A percentile compares a stretch with the other conserved stretches of the same genome.
phyloP scores from a whole-genome alignment of 1,284 basidiomycete genomes.

The Boletus semigastroideus region DNA sequence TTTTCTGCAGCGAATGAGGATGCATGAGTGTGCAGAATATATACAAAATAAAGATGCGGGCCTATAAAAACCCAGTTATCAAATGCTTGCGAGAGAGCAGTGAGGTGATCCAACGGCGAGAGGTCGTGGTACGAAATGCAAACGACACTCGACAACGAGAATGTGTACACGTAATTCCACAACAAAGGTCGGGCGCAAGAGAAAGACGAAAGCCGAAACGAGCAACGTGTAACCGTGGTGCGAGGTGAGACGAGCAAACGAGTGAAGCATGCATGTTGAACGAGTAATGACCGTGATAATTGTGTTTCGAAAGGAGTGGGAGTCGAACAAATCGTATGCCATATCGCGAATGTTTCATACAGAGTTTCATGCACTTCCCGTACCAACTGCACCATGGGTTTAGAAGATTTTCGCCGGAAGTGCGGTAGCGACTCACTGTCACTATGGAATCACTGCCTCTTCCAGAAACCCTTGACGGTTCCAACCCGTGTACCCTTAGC shows the following conservation, averaged over 20 bases:
- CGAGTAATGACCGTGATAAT: slow-evolving; percentile 22
- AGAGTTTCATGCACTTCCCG: slow-evolving; percentile 2
- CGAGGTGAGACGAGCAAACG: slow-evolving; percentile 5
- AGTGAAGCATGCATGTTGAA: slow-evolving; percentile 8
- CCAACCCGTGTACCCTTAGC: slow-evolving; percentile 22
- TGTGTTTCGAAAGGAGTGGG: not conserved
- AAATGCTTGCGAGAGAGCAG: slow-evolving; percentile 1
- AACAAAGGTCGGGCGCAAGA: slow-evolving; percentile 29
- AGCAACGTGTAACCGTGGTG: slow-evolving; percentile 7
- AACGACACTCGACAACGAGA: slow-evolving; percentile 15
- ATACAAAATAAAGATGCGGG: slow-evolving; percentile 25
- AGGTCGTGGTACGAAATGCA: slow-evolving; percentile 3
- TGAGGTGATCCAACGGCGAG: slow-evolving; percentile 1
- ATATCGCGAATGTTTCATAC: slow-evolving; percentile 6
- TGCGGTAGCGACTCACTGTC: slow-evolving; percentile 7
- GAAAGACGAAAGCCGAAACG: slow-evolving; percentile 10
- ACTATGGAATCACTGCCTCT: slow-evolving; percentile 17
- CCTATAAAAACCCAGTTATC: not conserved
- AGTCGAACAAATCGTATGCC: slow-evolving; percentile 2
- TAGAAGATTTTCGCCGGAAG: not conserved
- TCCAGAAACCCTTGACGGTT: slow-evolving; percentile 36
- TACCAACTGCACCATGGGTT: slow-evolving; percentile 2
- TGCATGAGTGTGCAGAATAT: slow-evolving; percentile 16
- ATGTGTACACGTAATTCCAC: slow-evolving; percentile 37
- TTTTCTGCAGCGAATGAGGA: not conserved